phyloP scores from a whole-genome alignment of 129 eudicot species.

The Oenanthe sinensis region DNA sequence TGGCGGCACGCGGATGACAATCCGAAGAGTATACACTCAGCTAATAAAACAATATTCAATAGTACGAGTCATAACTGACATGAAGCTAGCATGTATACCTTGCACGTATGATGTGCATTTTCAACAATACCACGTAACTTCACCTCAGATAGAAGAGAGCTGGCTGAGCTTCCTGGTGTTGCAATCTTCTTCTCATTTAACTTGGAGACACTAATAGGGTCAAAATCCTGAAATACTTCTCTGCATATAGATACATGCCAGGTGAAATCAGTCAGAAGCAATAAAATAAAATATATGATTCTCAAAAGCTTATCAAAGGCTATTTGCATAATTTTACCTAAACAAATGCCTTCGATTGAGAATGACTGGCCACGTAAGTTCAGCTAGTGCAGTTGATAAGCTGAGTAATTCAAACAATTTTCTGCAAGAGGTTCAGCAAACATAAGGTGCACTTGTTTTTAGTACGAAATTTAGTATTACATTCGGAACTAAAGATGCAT shows the following conservation, averaged over 20 bases:
- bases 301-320: background rate
- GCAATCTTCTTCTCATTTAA: slow-evolving; percentile 72
- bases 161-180: slow-evolving; percentile 57
- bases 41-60: background rate
- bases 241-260: slow-evolving; percentile 31
- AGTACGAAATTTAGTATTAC: slow-evolving; percentile 4
- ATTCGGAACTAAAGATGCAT: slow-evolving; percentile 3
- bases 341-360: slow-evolving; percentile 62
- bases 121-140: slow-evolving; percentile 67
- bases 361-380: slow-evolving; percentile 82
- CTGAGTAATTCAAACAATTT: slow-evolving; percentile 79
- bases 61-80: background rate
- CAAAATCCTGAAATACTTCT: slow-evolving; percentile 76
- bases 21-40: background rate
- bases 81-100: slow-evolving; percentile 38
- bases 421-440: slow-evolving; percentile 36
- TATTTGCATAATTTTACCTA: slow-evolving; percentile 38
- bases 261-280: slow-evolving; percentile 15
- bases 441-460: background rate
- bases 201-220: slow-evolving; percentile 68
- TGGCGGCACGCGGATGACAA: background rate
- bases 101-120: slow-evolving; percentile 84
- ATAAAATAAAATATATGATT: background rate
- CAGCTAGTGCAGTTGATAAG: slow-evolving; percentile 81
- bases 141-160: slow-evolving; percentile 72